Conservation (phyloP, 176 grass and related monocot species). For the Triticum timopheevii region DNA sequence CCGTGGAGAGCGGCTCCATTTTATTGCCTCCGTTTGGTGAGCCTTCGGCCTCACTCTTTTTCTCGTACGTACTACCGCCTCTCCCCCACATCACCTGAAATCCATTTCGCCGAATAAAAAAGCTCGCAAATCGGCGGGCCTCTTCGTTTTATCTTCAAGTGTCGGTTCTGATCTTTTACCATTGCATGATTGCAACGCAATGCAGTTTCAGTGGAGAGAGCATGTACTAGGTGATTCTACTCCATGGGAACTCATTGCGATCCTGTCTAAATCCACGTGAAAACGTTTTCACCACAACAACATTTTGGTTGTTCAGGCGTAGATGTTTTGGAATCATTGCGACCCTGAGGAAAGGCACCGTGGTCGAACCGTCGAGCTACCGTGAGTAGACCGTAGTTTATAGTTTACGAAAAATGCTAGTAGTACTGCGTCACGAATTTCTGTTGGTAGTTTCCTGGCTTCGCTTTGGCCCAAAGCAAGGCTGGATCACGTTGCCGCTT, state of each 20-base stretch:
- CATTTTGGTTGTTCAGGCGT: too few species aligned
- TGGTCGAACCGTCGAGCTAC: neutral
- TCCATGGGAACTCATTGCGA: too few species aligned
- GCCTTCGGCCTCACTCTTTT: constrained; percentile 44
- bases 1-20: constrained; percentile 36
- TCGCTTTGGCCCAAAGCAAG: constrained; percentile 20
- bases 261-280: neutral
- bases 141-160: neutral
- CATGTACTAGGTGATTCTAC: too few species aligned
- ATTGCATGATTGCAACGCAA: neutral
- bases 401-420: neutral
- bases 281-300: neutral
- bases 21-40: constrained; percentile 55
- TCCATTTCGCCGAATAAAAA: neutral
- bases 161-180: neutral
- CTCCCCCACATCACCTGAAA: constrained; percentile 21
- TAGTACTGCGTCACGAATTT: neutral
- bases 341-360: neutral
- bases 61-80: neutral
- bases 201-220: neutral
- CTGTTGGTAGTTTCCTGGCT: neutral
- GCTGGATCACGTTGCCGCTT: neutral
- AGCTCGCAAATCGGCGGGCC: neutral
- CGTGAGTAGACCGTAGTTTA: neutral
- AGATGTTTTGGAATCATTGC: too few species aligned